These are phyloP conservation scores for Nemania serpens DNA, from an alignment of 2,329 filamentous ascomycete species.

Conservation along the genomic window DNA sequence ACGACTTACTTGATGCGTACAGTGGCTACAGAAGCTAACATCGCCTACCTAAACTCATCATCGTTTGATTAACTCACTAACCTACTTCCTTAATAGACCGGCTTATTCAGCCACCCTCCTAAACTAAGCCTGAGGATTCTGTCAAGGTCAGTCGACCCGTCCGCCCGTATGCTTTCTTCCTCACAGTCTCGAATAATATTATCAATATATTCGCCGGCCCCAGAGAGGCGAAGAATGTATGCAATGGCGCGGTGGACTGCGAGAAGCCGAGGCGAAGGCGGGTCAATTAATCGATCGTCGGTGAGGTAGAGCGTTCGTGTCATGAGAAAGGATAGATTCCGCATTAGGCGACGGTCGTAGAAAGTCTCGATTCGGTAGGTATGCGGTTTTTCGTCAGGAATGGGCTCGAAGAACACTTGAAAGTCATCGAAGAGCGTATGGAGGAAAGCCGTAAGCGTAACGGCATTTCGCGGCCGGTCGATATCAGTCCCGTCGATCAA, in stretches of 20 bases:
- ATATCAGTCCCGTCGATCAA: conserved; percentile 47
- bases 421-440: conserved; percentile 39
- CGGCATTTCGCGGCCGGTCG: conserved; percentile 46
- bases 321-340: conserved; percentile 33
- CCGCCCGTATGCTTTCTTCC: conserved; percentile 21
- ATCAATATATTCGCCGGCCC: conserved; percentile 41
- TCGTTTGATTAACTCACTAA: too few relatives aligned
- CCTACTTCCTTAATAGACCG: too few relatives aligned
- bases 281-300: too few relatives aligned
- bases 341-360: background rate
- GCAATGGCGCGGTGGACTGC: conserved; percentile 42
- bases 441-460: background rate
- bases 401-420: conserved; percentile 39
- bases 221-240: conserved; percentile 41
- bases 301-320: conserved; percentile 38
- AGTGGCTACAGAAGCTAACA: too few relatives aligned
- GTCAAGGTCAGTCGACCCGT: conserved; percentile 20
- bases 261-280: conserved; percentile 41
- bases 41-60: too few relatives aligned
- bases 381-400: conserved; percentile 28
- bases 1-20: too few relatives aligned
- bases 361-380: conserved; percentile 39
- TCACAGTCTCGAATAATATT: conserved; percentile 35
- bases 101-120: too few relatives aligned
- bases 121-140: too few relatives aligned